phyloP scores from a whole-genome alignment of 192 early-diverging fungal species.

The Coemansia sp. region DNA sequence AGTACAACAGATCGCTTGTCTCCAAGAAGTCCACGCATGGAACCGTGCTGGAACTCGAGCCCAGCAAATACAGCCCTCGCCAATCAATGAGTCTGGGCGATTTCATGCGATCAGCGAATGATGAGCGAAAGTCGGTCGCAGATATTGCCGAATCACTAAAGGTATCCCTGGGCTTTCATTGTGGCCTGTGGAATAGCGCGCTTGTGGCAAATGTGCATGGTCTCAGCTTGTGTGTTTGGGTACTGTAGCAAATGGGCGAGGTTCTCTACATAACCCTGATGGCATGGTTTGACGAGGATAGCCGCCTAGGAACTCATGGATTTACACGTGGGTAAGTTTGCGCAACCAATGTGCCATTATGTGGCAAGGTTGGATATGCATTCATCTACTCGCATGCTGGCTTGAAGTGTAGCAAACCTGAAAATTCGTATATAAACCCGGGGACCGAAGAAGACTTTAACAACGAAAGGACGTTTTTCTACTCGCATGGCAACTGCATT shows the following conservation, averaged over 20 bases:
- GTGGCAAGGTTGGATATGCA: neutral
- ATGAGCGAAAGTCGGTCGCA: slow-evolving; percentile 1
- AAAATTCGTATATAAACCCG: slow-evolving; percentile 10
- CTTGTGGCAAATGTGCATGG: neutral
- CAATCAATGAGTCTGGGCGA: slow-evolving; percentile 7
- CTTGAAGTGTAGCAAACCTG: too few relatives aligned
- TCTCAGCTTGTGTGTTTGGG: too few relatives aligned
- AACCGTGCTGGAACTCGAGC: slow-evolving; percentile 4
- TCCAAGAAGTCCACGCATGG: slow-evolving; percentile 1
- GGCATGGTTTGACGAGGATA: slow-evolving; percentile 27
- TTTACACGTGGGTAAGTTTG: neutral
- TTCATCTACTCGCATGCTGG: too few relatives aligned
- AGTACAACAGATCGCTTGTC: slow-evolving; percentile 14
- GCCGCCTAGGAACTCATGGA: neutral
- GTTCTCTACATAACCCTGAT: slow-evolving; percentile 25
- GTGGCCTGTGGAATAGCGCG: too few relatives aligned
- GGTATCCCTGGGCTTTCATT: too few relatives aligned
- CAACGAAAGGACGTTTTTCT: slow-evolving; percentile 18
- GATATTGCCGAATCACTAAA: slow-evolving; percentile 16
- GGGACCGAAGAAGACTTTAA: slow-evolving; percentile 7
- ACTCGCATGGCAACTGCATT: slow-evolving; percentile 30
- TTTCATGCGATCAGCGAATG: slow-evolving; percentile 8
- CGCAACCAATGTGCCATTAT: neutral
- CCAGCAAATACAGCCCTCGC: neutral
- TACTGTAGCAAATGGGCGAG: slow-evolving; percentile 37